Base-by-base conservation (phyloP, 176 grass and related monocot genomes). In the Avena eriantha region DNA sequence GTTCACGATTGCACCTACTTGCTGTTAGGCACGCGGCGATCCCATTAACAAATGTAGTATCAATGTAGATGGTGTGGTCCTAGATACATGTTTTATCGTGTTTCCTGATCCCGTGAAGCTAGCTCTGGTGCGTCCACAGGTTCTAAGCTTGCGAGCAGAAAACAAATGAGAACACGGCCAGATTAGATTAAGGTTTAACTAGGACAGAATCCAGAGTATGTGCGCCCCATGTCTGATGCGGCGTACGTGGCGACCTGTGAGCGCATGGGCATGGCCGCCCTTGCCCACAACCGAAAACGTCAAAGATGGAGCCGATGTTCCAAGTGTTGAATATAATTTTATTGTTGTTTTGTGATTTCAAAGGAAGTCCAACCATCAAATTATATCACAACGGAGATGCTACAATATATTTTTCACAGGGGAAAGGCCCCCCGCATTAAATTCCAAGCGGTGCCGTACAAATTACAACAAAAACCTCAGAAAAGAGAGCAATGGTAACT, bases 181-280 rank as follows among this genome's bases (percentile, higher is more conserved):
- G 33, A 59, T 63, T 76, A 77, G 4, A 55, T 34, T 23, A 60
- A 69, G 46, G 69, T 41, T 41, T 29, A 29, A 29, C 29, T 48
- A 34, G 18, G 18, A 18, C 31, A 68, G 73, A 77, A 43, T 78
- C 46, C 73, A 77, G 73, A 15, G 59, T 70, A 50, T 65, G 75
- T 73, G 81, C 81, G 45, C 11, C 81, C 87, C 87, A 89, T 80
- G 87, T 89, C 87, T 14, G 26, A 23, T 1, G 1, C 55, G 16
- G 10, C 21, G 17, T 80, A 73, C 55, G 66, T 84, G 87, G 87
- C 81, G 69, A 18, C 5, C 12, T n/a, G 4, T 8, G 22, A 10
- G 8, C 7, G 19, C 33, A 18, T 68, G 15, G 31, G 2, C 29
- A 29, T 29, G 29, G 29, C 29, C 29, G 29, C 29, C 64, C 18